Base-by-base conservation (phyloP, 2,329 filamentous ascomycete species). In the Alternaria solani region DNA sequence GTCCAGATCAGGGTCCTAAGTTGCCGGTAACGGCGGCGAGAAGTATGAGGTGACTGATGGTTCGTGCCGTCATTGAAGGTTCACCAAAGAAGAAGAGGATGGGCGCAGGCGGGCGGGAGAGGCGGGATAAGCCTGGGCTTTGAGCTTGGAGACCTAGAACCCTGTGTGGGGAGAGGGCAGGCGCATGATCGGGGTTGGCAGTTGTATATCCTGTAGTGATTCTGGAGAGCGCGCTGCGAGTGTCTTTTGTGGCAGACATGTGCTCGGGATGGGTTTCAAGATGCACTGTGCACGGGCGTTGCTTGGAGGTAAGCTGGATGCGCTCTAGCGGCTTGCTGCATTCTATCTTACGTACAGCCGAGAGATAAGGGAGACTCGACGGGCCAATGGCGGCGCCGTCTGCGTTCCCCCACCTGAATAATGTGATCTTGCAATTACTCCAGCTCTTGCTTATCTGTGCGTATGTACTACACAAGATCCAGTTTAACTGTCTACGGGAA, bases 61-160 rank as follows among this genome's bases (percentile, higher is more conserved):
- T 78, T 69, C 75, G 75, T 70, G 76, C 74, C 68, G 78, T 80
- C 78, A 80, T 80, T 80, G 77, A 78, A 74, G 64, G 70, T 66
- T 65, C 64, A 65, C 64, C 58, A 41, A 51, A 34, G 51, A 53
- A 59, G 59, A 42, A 48, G 60, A 43, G 55, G 52, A 51, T 46
- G 52, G 65, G 38, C 47, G 39, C 49, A 34, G 39, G 52, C 59
- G 47, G 56, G 63, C 56, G 68, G 66, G 57, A 61, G 20, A 36
- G 58, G 48, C 61, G 68, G 66, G 58, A 62, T 53, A 58, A 52
- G 60, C 54, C 64, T 55, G 57, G 56, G 57, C 51, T 43, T 61
- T 51, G 26, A n/a, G 43, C 42, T 49, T 55, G 47, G 67, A 60
- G 65, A 67, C 61, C 66, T 72, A 74, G 55, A 63, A 70, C 56